Evolutionary conservation across 352 stramenopile species (phyloP).

Genomic region (Phytophthora agathidicida): DNA sequence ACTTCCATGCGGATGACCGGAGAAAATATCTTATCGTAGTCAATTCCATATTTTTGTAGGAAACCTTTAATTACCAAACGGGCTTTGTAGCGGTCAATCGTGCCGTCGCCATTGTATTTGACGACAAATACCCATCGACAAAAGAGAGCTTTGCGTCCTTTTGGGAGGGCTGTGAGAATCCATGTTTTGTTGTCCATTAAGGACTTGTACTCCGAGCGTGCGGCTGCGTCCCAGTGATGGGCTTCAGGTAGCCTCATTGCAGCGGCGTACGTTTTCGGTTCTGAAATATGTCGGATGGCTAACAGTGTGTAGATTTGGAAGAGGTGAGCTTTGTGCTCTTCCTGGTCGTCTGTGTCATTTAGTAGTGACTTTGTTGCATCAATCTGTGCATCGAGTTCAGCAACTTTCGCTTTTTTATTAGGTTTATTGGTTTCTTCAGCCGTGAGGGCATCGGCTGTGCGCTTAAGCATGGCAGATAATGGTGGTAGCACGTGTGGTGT

Average conservation of each 20-base stretch:
- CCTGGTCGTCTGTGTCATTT: not conserved
- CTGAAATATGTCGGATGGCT: constrained; percentile 1
- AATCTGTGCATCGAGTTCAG: too few species aligned
- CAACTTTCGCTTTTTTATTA: not conserved
- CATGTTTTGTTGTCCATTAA: constrained; percentile 18
- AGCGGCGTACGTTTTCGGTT: constrained; percentile 1
- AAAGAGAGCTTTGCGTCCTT: not conserved
- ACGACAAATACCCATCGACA: constrained; percentile 15
- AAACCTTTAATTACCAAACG: constrained; percentile 8
- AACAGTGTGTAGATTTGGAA: constrained; percentile 3
- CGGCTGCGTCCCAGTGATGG: constrained; percentile 1
- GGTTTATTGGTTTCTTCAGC: not conserved
- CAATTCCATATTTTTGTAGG: constrained; percentile 5
- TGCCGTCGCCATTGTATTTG: constrained; percentile 19
- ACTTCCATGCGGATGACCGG: constrained; percentile 15
- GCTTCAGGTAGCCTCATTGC: constrained; percentile 10
- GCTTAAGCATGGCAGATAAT: not conserved
- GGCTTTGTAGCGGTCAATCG: constrained; percentile 16
- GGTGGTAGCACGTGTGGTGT: not conserved
- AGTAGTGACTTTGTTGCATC: not conserved
- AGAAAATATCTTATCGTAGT: constrained; percentile 15
- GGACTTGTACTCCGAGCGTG: constrained; percentile 9
- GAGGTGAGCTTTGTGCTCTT: not conserved
- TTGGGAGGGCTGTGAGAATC: constrained; percentile 1
- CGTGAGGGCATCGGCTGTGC: not conserved